phyloP scores from a whole-genome alignment of 2,329 filamentous ascomycete genomes.

The Aspergillus fumigatiaffinis region DNA sequence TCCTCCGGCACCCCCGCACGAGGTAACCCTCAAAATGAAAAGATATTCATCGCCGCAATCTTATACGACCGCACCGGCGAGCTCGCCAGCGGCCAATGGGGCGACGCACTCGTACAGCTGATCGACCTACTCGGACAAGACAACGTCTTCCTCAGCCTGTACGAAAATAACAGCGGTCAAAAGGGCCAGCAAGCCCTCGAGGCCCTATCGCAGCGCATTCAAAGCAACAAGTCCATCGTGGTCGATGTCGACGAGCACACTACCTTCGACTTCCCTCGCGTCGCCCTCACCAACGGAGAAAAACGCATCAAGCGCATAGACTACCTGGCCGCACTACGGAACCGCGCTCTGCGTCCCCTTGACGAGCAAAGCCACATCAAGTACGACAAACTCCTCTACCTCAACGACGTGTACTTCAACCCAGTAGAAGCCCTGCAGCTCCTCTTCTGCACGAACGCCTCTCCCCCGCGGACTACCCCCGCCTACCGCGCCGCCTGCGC shows the following conservation, averaged over 20 bases:
- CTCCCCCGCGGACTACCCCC: not conserved
- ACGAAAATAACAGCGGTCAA: slow-evolving; percentile 65
- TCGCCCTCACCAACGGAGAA: slow-evolving; percentile 60
- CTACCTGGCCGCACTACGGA: slow-evolving; percentile 69
- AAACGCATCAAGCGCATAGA: slow-evolving; percentile 67
- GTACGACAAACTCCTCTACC: slow-evolving; percentile 56
- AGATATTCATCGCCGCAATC: slow-evolving; percentile 69
- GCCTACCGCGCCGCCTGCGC: slow-evolving; percentile 67
- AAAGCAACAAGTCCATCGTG: slow-evolving; percentile 53
- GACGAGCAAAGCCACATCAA: slow-evolving; percentile 39
- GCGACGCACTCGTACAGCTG: slow-evolving; percentile 55
- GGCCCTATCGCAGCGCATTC: slow-evolving; percentile 49
- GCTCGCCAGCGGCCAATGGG: slow-evolving; percentile 63
- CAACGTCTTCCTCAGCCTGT: slow-evolving; percentile 69
- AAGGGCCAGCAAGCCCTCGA: slow-evolving; percentile 53
- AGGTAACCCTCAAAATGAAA: slow-evolving; percentile 56
- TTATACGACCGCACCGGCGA: slow-evolving; percentile 62
- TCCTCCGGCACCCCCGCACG: slow-evolving; percentile 35
- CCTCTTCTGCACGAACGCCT: slow-evolving; percentile 56
- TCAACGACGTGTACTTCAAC: slow-evolving; percentile 66
- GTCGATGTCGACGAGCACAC: slow-evolving; percentile 59
- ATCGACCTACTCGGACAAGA: slow-evolving; percentile 63
- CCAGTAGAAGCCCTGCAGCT: slow-evolving; percentile 57
- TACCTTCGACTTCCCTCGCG: slow-evolving; percentile 54
- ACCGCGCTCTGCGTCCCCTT: slow-evolving; percentile 63